Evolutionary conservation across 257 asterid genomes (phyloP).

Genomic region (Echium plantagineum): DNA sequence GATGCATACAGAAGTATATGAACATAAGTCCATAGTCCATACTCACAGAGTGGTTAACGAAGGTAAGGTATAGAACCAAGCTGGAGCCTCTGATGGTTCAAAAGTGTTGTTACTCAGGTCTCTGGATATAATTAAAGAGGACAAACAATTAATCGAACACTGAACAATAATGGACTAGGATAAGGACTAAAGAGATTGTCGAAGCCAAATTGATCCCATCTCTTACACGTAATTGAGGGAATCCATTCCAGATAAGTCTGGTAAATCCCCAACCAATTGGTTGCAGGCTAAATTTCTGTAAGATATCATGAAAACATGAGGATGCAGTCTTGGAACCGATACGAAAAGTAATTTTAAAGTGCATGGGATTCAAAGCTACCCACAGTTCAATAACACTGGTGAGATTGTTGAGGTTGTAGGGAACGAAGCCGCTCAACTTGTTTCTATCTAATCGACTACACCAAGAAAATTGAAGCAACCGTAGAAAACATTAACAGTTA

Average conservation of each 20-base stretch:
- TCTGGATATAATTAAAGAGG: constrained; percentile 28
- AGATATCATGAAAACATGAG: constrained; percentile 1
- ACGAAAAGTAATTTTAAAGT: not conserved
- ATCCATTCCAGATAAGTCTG: constrained; percentile 67
- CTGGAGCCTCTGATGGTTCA: constrained; percentile 50
- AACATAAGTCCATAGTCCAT: not conserved
- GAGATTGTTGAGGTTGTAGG: constrained; percentile 60
- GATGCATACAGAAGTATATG: not conserved
- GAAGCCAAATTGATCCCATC: not conserved
- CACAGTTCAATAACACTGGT: constrained; percentile 64
- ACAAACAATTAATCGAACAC: not conserved
- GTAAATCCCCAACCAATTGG: constrained; percentile 54
- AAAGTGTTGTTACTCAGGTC: constrained; percentile 90
- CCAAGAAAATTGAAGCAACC: not conserved
- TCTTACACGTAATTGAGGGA: constrained; percentile 75
- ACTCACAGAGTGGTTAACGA: constrained; percentile 86
- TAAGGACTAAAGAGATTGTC: not conserved
- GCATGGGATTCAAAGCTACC: constrained; percentile 18
- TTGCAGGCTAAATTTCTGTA: constrained; percentile 81
- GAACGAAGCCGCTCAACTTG: constrained; percentile 43
- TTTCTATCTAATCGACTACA: constrained; percentile 87
- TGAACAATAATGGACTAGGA: not conserved
- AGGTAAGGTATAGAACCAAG: constrained; percentile 61
- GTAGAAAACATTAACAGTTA: not conserved
- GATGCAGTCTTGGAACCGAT: not conserved